Base-by-base conservation (phyloP, 2,329 filamentous ascomycete genomes). In the Didymosphaeria variabile region DNA sequence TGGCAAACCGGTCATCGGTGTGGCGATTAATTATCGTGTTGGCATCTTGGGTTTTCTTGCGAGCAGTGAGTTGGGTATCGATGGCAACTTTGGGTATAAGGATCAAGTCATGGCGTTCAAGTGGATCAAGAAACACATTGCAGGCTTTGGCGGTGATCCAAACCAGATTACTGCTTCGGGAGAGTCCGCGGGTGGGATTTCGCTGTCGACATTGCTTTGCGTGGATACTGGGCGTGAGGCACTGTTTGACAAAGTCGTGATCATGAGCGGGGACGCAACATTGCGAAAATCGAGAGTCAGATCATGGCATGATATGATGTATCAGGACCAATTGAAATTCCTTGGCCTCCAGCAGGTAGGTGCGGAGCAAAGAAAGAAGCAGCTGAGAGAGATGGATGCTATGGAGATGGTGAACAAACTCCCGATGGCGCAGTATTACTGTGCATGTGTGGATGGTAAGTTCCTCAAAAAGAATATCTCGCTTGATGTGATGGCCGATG, bases 111-210 rank as follows among this genome's bases (percentile, higher is more conserved):
- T 72, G 5, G 79, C 74, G 5, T 72, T 81, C 12, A 58, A 65
- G 42, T 81, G 79, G 79, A 63, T 81, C 40, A 73, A 74, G 57
- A 69, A 71, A 29, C 67, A 80, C 58, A 79, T 81, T 53, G 60
- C 53, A 5, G 75, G 74, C 0, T 80, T 81, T 60, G 78, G 79
- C n/a, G 79, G 79, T 10, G 73, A 81, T 63, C 67, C 77, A 4
- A 62, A 62, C 9, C 73, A 77, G 45, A 65, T 81, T 2, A 80
- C 77, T 0, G 68, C 80, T 2, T 72, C 80, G 15, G 84, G 83
- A 9, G 80, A 85, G 65, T 83, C 79, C 45, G 82, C 82, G 1
- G 84, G 83, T 34, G 83, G 72, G 8, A 79, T 74, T 21, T 67
- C 67, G 7, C 45, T 75, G 44, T 72, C 69, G 17, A 72, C 69